These are phyloP conservation scores for Pythium guiyangense DNA, from an alignment of 352 stramenopile genomes.

Conservation along the genomic window DNA sequence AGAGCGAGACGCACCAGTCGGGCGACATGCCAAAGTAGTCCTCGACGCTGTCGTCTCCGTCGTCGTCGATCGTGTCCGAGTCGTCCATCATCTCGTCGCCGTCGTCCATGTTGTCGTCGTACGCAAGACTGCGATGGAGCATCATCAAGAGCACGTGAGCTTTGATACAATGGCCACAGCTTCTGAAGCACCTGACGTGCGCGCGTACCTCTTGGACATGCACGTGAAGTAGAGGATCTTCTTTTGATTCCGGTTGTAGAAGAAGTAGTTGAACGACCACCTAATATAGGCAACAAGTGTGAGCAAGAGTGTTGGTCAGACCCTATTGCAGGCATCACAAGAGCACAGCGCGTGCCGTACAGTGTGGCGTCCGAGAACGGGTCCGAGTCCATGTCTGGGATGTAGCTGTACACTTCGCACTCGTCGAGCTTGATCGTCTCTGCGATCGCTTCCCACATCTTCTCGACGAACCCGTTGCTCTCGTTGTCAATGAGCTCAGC, in stretches of 20 bases:
- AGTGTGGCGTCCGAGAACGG: conserved; percentile 90
- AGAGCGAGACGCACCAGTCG: conserved; percentile 61
- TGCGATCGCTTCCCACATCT: conserved; percentile 93
- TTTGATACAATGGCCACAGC: too few species aligned
- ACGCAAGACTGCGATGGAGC: conserved; percentile 50
- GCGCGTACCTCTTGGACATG: conserved; percentile 85
- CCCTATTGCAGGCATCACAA: too few species aligned
- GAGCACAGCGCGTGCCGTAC: too few species aligned
- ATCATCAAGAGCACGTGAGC: conserved; percentile 7
- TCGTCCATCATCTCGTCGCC: conserved; percentile 85
- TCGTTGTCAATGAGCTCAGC: conserved; percentile 95
- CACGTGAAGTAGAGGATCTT: conserved; percentile 94
- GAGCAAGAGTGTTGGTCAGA: neutral
- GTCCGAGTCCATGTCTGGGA: conserved; percentile 92
- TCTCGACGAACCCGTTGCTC: conserved; percentile 97
- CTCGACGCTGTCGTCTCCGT: conserved; percentile 72
- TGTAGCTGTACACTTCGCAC: conserved; percentile 92
- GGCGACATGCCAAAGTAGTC: conserved; percentile 86
- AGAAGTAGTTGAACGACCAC: conserved; percentile 96
- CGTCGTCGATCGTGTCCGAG: conserved; percentile 56
- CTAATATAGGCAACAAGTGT: conserved; percentile 14
- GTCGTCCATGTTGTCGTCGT: conserved; percentile 57
- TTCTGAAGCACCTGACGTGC: too few species aligned
- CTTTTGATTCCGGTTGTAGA: conserved; percentile 92
- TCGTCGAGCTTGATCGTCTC: conserved; percentile 85